phyloP scores from a whole-genome alignment of 78 protist genomes.

The Trichosphaerium sp. region DNA sequence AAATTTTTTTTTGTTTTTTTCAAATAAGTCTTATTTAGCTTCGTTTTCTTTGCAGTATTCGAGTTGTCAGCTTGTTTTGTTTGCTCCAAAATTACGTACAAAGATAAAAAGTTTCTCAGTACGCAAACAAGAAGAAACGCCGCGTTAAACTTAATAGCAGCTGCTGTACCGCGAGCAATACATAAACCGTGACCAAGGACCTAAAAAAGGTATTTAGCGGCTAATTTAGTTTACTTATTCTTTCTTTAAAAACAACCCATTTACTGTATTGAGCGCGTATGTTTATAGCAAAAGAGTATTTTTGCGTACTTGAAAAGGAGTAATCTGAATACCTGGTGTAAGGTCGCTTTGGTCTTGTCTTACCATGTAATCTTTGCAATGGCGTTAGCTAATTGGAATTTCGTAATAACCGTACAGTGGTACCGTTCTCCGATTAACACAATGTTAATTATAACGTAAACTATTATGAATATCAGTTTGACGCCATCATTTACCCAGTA shows the following conservation, averaged over 20 bases:
- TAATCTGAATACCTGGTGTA: not conserved
- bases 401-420: too few relatives aligned
- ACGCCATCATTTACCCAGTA: conserved; percentile 52
- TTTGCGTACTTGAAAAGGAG: not conserved
- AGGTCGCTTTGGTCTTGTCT: not conserved
- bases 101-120: conserved; percentile 51
- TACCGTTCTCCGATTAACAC: conserved; percentile 11
- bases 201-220: too few relatives aligned
- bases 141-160: conserved; percentile 41
- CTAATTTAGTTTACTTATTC: not conserved
- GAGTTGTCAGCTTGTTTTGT: not conserved
- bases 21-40: not conserved
- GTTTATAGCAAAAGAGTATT: not conserved
- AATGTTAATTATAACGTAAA: conserved; percentile 16
- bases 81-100: too few relatives aligned
- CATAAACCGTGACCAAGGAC: conserved; percentile 11
- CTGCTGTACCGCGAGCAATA: conserved; percentile 46
- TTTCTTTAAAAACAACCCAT: too few relatives aligned
- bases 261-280: too few relatives aligned
- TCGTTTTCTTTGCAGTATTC: not conserved
- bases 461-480: conserved; percentile 7
- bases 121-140: conserved; percentile 66
- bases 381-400: too few relatives aligned
- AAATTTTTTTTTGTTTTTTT: too few relatives aligned
- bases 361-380: too few relatives aligned